These are phyloP conservation scores for Sporobolomyces roseus DNA, from an alignment of 768 basidiomycete species.

Conservation along the genomic window DNA sequence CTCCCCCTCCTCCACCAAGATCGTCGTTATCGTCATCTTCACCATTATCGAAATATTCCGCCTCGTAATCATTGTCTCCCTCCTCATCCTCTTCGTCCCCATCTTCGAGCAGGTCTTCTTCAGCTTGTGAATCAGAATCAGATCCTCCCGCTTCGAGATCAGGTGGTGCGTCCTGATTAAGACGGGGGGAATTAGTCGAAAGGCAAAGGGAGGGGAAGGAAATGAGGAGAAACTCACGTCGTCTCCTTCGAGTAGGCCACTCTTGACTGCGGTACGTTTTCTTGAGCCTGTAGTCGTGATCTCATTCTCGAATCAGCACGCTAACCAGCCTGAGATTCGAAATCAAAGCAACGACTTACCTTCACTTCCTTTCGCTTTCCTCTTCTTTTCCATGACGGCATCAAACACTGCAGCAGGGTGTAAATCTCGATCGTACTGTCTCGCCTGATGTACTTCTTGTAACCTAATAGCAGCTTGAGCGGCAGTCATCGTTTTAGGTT, in stretches of 20 bases:
- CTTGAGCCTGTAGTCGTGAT: not conserved
- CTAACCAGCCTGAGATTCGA: not conserved
- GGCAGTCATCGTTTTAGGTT: slow-evolving; percentile 9
- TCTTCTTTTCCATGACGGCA: slow-evolving; percentile 30
- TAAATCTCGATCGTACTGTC: slow-evolving; percentile 27
- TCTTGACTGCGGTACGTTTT: slow-evolving; percentile 5
- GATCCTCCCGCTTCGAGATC: not conserved
- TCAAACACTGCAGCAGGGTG: slow-evolving; percentile 32
- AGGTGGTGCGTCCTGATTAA: not conserved
- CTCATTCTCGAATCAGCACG: not conserved
- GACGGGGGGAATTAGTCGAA: no score
- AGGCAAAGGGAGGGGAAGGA: not conserved
- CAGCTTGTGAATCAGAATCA: no score
- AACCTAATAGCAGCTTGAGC: slow-evolving; percentile 7
- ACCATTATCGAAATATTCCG: no score
- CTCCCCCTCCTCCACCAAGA: no score
- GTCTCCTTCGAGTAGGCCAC: slow-evolving; percentile 29
- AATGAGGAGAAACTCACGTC: slow-evolving; percentile 17
- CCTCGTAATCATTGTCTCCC: no score
- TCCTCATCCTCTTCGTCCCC: no score
- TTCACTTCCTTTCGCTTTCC: slow-evolving; percentile 1
- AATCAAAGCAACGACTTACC: not conserved
- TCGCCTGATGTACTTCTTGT: slow-evolving; percentile 3
- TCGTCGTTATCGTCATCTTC: not conserved
- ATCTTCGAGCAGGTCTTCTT: no score